Conservation (phyloP, 495 filamentous ascomycete species). For the Daldinia vernicosa region DNA sequence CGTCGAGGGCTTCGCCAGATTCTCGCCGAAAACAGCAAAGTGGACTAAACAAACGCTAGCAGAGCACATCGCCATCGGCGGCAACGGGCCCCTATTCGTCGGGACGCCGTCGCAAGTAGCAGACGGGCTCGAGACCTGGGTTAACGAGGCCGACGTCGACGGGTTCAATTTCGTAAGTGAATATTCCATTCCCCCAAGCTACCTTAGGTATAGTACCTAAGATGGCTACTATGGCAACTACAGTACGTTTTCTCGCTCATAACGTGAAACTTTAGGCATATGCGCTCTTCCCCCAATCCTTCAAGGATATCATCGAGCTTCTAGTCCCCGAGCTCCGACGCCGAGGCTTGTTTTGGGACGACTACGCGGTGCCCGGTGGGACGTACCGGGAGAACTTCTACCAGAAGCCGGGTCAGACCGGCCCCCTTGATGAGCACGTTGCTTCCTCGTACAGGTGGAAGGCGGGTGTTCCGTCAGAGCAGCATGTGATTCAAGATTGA, state of each 20-base stretch:
- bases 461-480: slow-evolving; percentile 45
- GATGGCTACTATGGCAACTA: too few species aligned
- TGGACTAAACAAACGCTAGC: slow-evolving; percentile 72
- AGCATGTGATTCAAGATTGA: slow-evolving; percentile 46
- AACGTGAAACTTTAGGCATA: slow-evolving; percentile 55
- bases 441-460: slow-evolving; percentile 50
- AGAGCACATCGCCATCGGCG: slow-evolving; percentile 67
- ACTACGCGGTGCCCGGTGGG: slow-evolving; percentile 57
- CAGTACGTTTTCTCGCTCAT: neutral
- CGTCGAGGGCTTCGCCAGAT: slow-evolving; percentile 52
- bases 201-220: too few species aligned
- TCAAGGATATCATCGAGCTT: slow-evolving; percentile 66
- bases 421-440: slow-evolving; percentile 46
- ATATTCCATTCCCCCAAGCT: neutral
- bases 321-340: slow-evolving; percentile 64
- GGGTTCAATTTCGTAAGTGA: slow-evolving; percentile 64
- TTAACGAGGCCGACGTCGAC: slow-evolving; percentile 66
- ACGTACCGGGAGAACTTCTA: slow-evolving; percentile 59
- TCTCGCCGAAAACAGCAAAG: slow-evolving; percentile 55
- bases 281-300: slow-evolving; percentile 67
- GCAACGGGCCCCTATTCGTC: slow-evolving; percentile 61
- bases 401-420: slow-evolving; percentile 43
- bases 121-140: slow-evolving; percentile 65
- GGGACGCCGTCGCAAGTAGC: slow-evolving; percentile 64
- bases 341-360: slow-evolving; percentile 60